Evolutionary conservation across 208 protist species (phyloP).

Genomic region (Wallacemonas collosoma): DNA sequence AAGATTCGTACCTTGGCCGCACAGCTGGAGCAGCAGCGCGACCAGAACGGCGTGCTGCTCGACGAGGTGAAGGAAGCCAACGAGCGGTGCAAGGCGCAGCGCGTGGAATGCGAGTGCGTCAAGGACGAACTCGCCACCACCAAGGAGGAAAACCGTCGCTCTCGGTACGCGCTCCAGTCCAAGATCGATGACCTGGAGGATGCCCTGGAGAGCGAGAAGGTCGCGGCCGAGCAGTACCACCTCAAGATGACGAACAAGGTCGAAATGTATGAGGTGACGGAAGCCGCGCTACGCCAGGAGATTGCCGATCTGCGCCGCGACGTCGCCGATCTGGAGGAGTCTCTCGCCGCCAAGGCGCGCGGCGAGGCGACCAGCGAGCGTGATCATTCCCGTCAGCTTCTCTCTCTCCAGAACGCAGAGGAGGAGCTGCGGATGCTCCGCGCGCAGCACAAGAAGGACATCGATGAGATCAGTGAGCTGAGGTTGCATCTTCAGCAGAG

Average conservation of each 20-base stretch:
- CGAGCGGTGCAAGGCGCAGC: slow-evolving; percentile 29
- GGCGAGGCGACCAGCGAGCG: slow-evolving; percentile 36
- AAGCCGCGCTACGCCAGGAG: slow-evolving; percentile 50
- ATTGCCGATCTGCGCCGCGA: slow-evolving; percentile 46
- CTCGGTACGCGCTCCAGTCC: slow-evolving; percentile 37
- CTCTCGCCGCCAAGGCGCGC: slow-evolving; percentile 29
- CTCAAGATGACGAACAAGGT: slow-evolving; percentile 38
- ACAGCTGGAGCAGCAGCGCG: slow-evolving; percentile 31
- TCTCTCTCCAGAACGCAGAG: slow-evolving; percentile 33
- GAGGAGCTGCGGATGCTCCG: slow-evolving; percentile 46
- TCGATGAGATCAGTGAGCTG: slow-evolving; percentile 37
- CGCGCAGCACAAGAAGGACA: slow-evolving; percentile 31
- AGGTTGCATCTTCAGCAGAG: slow-evolving; percentile 48
- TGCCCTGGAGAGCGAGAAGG: slow-evolving; percentile 28
- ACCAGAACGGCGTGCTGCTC: slow-evolving; percentile 27
- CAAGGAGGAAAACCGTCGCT: slow-evolving; percentile 50
- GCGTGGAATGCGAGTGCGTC: slow-evolving; percentile 35
- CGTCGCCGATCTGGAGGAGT: slow-evolving; percentile 34
- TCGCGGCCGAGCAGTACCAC: slow-evolving; percentile 36
- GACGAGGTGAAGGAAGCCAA: slow-evolving; percentile 30
- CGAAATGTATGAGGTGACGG: slow-evolving; percentile 49
- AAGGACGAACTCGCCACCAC: slow-evolving; percentile 32
- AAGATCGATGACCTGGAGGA: slow-evolving; percentile 46
- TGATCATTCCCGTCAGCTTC: slow-evolving; percentile 37
- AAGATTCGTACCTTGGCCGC: slow-evolving; percentile 32